phyloP scores from a whole-genome alignment of 305 asterid genomes.

The Nicotiana rustica region DNA sequence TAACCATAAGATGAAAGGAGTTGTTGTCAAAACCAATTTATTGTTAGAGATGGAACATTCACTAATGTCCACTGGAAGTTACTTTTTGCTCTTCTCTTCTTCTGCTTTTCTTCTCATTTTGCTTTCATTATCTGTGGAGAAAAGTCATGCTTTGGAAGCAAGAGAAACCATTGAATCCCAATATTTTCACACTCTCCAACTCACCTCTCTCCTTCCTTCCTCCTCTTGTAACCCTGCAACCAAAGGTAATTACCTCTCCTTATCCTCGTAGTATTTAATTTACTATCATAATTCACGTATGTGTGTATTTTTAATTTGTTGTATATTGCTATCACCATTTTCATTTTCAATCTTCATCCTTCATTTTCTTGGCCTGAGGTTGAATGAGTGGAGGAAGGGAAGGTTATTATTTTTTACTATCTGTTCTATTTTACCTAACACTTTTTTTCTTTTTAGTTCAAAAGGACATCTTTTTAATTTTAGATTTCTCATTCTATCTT shows the following conservation, averaged over 20 bases:
- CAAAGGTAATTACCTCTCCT: slow-evolving; percentile 36
- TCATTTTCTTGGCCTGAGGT: background rate
- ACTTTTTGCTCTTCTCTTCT: slow-evolving; percentile 36
- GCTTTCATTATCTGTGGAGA: slow-evolving; percentile 35
- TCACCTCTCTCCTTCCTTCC: slow-evolving; percentile 57
- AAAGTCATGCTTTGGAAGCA: slow-evolving; percentile 44
- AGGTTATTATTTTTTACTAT: too few species aligned
- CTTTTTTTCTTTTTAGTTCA: background rate
- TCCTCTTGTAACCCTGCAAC: slow-evolving; percentile 55
- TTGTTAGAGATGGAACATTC: slow-evolving; percentile 1
- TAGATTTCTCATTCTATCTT: background rate
- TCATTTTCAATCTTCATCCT: background rate
- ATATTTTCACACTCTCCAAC: slow-evolving; percentile 50
- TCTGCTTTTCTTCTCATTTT: slow-evolving; percentile 38
- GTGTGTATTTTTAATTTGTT: background rate
- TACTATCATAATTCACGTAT: background rate
- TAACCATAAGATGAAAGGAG: background rate
- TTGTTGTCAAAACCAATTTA: background rate
- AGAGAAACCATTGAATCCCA: slow-evolving; percentile 32
- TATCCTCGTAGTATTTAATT: background rate
- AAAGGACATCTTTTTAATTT: background rate
- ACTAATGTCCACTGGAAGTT: slow-evolving; percentile 47
- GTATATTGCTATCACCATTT: background rate
- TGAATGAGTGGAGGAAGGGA: background rate
- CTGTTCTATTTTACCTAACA: background rate